Evolutionary conservation across 805 yeast genomes (phyloP).

Genomic region (Schwanniomyces yamadae): DNA sequence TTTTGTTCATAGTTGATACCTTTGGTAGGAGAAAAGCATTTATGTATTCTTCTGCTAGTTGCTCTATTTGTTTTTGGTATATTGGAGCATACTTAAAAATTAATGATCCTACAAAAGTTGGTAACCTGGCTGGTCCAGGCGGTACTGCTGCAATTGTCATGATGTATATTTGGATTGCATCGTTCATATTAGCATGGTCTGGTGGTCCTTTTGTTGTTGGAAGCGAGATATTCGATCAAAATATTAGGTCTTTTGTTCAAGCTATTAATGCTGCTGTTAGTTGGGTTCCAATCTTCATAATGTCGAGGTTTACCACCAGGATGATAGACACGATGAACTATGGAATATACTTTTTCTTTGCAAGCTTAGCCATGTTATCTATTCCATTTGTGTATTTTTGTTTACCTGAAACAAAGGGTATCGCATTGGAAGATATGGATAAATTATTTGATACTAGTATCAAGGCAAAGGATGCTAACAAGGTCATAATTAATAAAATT

Average conservation of each 20-base stretch:
- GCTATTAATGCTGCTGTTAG: slow-evolving; percentile 41
- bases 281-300: slow-evolving; percentile 39
- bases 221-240: slow-evolving; percentile 39
- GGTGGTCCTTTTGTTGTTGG: slow-evolving; percentile 44
- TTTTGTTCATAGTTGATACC: slow-evolving; percentile 34
- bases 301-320: slow-evolving; percentile 33
- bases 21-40: slow-evolving; percentile 36
- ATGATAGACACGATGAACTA: slow-evolving; percentile 36
- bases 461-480: slow-evolving; percentile 26
- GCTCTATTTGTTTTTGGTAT: slow-evolving; percentile 39
- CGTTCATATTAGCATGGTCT: slow-evolving; percentile 40
- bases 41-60: slow-evolving; percentile 33
- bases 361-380: slow-evolving; percentile 30
- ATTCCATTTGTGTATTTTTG: slow-evolving; percentile 38
- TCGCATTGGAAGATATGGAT: slow-evolving; percentile 28
- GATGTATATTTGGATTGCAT: slow-evolving; percentile 44
- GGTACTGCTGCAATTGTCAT: slow-evolving; percentile 39
- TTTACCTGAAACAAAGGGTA: slow-evolving; percentile 41
- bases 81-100: slow-evolving; percentile 36
- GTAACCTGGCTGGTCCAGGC: slow-evolving; percentile 34
- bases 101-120: slow-evolving; percentile 32
- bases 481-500: slow-evolving; percentile 13
- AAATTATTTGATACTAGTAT: slow-evolving; percentile 17
- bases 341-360: slow-evolving; percentile 39
- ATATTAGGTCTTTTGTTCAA: slow-evolving; percentile 39